Evolutionary conservation across 306 rosid genomes (phyloP).

Genomic region (Neltuma alba): DNA sequence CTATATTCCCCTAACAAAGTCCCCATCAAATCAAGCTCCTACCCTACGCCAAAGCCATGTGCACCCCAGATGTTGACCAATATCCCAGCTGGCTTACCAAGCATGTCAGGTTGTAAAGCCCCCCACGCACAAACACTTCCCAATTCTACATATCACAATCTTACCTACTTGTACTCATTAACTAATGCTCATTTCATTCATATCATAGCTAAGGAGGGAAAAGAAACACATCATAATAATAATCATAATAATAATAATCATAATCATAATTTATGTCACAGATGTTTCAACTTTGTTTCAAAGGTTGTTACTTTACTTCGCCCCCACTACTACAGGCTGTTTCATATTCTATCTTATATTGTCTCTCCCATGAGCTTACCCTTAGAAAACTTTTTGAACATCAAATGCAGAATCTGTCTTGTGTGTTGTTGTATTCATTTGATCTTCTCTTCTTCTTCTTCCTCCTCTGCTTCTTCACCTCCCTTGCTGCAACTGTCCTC

Average conservation of each 20-base stretch:
- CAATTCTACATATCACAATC: neutral
- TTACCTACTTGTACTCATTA: slow-evolving; percentile 24
- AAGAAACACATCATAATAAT: slow-evolving; percentile 5
- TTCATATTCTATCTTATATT: slow-evolving; percentile 5
- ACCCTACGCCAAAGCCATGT: slow-evolving; percentile 54
- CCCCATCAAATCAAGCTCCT: slow-evolving; percentile 41
- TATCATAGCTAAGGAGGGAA: neutral
- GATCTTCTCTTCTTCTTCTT: slow-evolving; percentile 31
- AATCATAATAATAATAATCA: neutral
- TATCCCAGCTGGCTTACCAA: slow-evolving; percentile 54
- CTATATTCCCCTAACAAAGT: slow-evolving; percentile 44
- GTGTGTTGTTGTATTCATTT: slow-evolving; percentile 27
- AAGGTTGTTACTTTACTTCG: too few relatives aligned
- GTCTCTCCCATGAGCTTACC: neutral
- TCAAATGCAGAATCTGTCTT: slow-evolving; percentile 17
- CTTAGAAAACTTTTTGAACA: neutral
- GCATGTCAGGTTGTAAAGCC: slow-evolving; percentile 45
- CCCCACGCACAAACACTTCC: neutral
- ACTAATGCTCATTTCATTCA: neutral
- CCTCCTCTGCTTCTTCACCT: slow-evolving; percentile 36
- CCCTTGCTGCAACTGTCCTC: slow-evolving; percentile 54
- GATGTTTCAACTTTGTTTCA: slow-evolving; percentile 34
- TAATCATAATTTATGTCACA: slow-evolving; percentile 13
- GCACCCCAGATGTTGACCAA: slow-evolving; percentile 62
- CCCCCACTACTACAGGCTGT: too few relatives aligned